Percentiles rank a stretch among this genome's conserved stretches.
These are phyloP conservation scores for Acanthamoeba royreba DNA, from an alignment of 208 protist genomes.

Conservation along the genomic window DNA sequence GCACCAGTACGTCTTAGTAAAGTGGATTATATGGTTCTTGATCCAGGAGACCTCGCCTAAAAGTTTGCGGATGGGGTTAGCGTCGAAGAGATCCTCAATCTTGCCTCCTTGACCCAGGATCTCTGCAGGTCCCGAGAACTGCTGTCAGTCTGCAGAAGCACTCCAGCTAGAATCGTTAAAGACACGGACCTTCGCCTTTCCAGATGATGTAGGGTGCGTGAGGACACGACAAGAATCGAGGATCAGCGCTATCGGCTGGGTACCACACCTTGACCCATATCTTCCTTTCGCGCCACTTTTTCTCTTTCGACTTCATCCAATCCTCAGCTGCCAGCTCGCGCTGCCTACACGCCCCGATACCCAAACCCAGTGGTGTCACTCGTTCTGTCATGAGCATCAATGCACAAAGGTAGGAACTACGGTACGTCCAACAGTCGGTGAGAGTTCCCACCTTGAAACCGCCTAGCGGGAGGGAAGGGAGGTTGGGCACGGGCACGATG, in stretches of 20 bases:
- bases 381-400: no score
- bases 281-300: not conserved
- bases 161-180: not conserved
- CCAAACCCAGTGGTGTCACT: no score
- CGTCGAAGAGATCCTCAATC: not conserved
- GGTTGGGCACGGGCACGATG: not conserved
- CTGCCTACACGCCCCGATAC: no score
- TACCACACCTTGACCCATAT: not conserved
- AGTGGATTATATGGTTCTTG: not conserved
- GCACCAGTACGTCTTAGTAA: not conserved
- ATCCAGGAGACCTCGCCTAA: not conserved
- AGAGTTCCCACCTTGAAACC: not conserved
- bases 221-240: not conserved
- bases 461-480: not conserved
- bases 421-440: not conserved
- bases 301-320: not conserved
- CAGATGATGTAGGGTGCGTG: not conserved
- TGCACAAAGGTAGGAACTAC: not conserved
- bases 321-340: not conserved
- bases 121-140: not conserved
- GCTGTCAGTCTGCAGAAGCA: not conserved
- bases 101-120: not conserved
- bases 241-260: not conserved
- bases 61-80: not conserved
- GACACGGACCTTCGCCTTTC: not conserved